A percentile compares a stretch with the other conserved stretches of the same genome.
These are phyloP conservation scores for Penicillium nordicum DNA, from an alignment of 2,329 filamentous ascomycete genomes.

Conservation along the genomic window DNA sequence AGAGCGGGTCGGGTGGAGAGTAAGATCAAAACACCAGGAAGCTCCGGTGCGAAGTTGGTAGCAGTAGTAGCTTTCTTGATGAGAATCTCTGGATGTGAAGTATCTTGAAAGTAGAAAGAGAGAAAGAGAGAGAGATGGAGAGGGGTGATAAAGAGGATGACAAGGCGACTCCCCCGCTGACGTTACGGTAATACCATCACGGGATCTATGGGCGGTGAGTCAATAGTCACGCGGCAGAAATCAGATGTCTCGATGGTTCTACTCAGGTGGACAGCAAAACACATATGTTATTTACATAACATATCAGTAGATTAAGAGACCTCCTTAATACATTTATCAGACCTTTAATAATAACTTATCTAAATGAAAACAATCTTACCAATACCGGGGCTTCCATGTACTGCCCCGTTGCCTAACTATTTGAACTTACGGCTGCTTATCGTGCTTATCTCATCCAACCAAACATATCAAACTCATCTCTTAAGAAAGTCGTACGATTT, in stretches of 20 bases:
- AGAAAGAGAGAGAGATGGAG: conserved; percentile 18
- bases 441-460: conserved; percentile 18
- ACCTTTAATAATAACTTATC: neutral
- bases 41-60: conserved; percentile 19
- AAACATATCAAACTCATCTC: conserved; percentile 17
- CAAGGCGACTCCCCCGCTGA: conserved; percentile 30
- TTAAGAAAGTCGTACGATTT: conserved; percentile 14
- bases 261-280: conserved; percentile 12
- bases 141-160: conserved; percentile 28
- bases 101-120: conserved; percentile 17
- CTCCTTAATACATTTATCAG: no score
- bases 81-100: conserved; percentile 10
- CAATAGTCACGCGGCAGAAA: conserved; percentile 14
- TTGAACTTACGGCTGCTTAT: conserved; percentile 1
- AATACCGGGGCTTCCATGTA: neutral
- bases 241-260: neutral
- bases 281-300: neutral
- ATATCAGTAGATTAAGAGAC: neutral
- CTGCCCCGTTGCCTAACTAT: neutral
- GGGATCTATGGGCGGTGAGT: conserved; percentile 22
- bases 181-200: conserved; percentile 26
- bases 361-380: neutral
- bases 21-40: conserved; percentile 6
- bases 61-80: conserved; percentile 14
- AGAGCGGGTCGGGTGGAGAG: conserved; percentile 22